A percentile compares a stretch with the other conserved stretches of the same genome.
phyloP scores from a whole-genome alignment of 2,329 filamentous ascomycete species.

The Colletotrichum sp. region DNA sequence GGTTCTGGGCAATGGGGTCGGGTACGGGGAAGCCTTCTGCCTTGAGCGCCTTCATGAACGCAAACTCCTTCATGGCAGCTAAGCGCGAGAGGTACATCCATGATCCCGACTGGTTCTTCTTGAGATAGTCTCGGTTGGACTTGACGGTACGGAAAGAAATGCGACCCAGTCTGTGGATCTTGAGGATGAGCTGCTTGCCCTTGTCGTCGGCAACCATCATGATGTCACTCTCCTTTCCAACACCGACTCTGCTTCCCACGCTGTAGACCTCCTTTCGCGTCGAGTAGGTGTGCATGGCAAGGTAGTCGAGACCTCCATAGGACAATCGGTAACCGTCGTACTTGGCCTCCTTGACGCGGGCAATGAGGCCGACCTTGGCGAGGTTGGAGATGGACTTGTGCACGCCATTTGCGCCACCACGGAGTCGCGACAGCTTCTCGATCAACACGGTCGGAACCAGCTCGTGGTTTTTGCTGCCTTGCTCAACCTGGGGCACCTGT shows the following conservation, averaged over 20 bases:
- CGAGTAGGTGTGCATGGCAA: conserved; percentile 91
- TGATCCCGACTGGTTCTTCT: conserved; percentile 77
- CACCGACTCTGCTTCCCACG: conserved; percentile 91
- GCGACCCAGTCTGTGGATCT: conserved; percentile 93
- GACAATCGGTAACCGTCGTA: conserved; percentile 98
- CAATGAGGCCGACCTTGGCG: conserved; percentile 91
- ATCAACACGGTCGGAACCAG: conserved; percentile 92
- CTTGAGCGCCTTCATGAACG: conserved; percentile 88
- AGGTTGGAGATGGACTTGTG: conserved; percentile 88
- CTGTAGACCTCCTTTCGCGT: conserved; percentile 84
- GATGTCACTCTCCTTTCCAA: conserved; percentile 98
- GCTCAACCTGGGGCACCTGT: conserved; percentile 73
- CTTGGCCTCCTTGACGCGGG: conserved; percentile 90
- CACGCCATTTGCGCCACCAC: conserved; percentile 78
- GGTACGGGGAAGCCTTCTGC: conserved; percentile 91
- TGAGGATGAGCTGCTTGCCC: conserved; percentile 82
- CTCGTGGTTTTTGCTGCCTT: conserved; percentile 95
- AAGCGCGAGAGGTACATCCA: conserved; percentile 99
- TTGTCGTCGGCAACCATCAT: conserved; percentile 85
- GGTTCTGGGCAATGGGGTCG: conserved; percentile 83
- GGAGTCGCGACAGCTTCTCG: conserved; percentile 79
- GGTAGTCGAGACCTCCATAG: conserved; percentile 95
- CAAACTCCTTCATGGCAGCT: conserved; percentile 91
- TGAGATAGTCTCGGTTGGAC: conserved; percentile 93
- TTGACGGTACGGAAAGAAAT: conserved; percentile 98